A percentile compares a stretch with the other conserved stretches of the same genome.
These are phyloP conservation scores for Fusarium floridanum DNA, from an alignment of 2,329 filamentous ascomycete species.

Conservation along the genomic window DNA sequence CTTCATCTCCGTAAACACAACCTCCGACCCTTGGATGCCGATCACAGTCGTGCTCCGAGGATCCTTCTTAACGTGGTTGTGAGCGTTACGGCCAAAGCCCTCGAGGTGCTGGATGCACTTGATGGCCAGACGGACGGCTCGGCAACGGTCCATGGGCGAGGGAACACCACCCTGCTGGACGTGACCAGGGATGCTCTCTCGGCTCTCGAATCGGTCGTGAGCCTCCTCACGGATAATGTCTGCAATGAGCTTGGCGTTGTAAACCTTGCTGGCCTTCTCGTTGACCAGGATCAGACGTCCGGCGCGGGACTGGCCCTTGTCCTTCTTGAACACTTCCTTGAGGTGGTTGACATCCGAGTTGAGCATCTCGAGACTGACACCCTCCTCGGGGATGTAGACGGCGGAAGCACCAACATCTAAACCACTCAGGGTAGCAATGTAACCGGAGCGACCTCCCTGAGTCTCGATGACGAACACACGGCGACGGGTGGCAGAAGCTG, in stretches of 20 bases:
- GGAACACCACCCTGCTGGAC: slow-evolving; percentile 95
- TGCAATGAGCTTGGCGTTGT: slow-evolving; percentile 92
- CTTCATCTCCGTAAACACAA: slow-evolving; percentile 88
- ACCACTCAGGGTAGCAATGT: slow-evolving; percentile 90
- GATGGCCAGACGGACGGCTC: slow-evolving; percentile 91
- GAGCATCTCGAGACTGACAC: slow-evolving; percentile 93
- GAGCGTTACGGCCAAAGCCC: slow-evolving; percentile 74
- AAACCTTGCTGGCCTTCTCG: slow-evolving; percentile 91
- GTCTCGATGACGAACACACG: slow-evolving; percentile 98
- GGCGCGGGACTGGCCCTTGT: slow-evolving; percentile 88
- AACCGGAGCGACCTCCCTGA: slow-evolving; percentile 93
- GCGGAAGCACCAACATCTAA: slow-evolving; percentile 92
- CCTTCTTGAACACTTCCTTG: slow-evolving; percentile 84
- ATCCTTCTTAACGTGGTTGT: slow-evolving; percentile 78
- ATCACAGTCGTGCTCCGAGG: slow-evolving; percentile 84
- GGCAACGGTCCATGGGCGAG: slow-evolving; percentile 94
- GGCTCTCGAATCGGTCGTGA: slow-evolving; percentile 90
- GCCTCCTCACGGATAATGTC: slow-evolving; percentile 96
- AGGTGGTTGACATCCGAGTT: slow-evolving; percentile 90
- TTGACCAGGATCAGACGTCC: slow-evolving; percentile 97
- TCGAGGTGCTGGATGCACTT: slow-evolving; percentile 96
- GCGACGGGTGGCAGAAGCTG: slow-evolving; percentile 90
- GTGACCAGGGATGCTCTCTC: slow-evolving; percentile 92
- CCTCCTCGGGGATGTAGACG: slow-evolving; percentile 97
- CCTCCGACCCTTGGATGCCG: slow-evolving; percentile 89